Evolutionary conservation across 805 yeast genomes (phyloP).

Genomic region (Candida caryicola): DNA sequence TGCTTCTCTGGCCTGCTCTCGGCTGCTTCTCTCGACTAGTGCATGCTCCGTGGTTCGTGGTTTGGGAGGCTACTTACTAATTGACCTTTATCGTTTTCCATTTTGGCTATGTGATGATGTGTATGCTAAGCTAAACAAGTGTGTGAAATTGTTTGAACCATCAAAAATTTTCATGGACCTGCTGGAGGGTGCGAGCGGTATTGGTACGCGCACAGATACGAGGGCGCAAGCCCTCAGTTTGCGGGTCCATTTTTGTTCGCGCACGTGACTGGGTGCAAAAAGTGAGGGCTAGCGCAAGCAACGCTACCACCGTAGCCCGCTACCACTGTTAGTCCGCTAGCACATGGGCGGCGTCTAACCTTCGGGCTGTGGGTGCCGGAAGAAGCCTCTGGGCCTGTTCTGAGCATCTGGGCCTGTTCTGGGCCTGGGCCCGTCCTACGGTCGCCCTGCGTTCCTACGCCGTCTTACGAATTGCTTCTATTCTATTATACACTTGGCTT

Average conservation of each 20-base stretch:
- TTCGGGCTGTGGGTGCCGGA: background rate
- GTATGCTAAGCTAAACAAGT: constrained; percentile 1
- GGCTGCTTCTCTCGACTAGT: no score
- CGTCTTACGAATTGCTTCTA: background rate
- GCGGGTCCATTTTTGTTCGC: background rate
- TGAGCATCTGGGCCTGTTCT: no score
- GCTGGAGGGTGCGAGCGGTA: background rate
- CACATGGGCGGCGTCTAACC: no score
- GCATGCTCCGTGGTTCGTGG: no score
- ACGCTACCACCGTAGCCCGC: no score
- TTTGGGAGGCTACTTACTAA: constrained; percentile 66
- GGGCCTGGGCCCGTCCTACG: no score
- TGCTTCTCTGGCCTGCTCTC: no score
- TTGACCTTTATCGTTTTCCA: constrained; percentile 99
- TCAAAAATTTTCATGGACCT: constrained; percentile 5
- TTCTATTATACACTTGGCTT: background rate
- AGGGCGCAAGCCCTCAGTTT: constrained; percentile 7
- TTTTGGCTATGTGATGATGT: constrained; percentile 47
- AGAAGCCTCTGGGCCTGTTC: no score
- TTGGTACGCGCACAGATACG: background rate
- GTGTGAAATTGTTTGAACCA: constrained; percentile 13
- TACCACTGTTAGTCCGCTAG: no score
- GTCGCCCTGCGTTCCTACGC: background rate
- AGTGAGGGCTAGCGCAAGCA: no score
- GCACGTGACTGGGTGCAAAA: constrained; percentile 6